Conservation (phyloP, 2,329 filamentous ascomycete genomes). For the Clonostachys rosea region DNA sequence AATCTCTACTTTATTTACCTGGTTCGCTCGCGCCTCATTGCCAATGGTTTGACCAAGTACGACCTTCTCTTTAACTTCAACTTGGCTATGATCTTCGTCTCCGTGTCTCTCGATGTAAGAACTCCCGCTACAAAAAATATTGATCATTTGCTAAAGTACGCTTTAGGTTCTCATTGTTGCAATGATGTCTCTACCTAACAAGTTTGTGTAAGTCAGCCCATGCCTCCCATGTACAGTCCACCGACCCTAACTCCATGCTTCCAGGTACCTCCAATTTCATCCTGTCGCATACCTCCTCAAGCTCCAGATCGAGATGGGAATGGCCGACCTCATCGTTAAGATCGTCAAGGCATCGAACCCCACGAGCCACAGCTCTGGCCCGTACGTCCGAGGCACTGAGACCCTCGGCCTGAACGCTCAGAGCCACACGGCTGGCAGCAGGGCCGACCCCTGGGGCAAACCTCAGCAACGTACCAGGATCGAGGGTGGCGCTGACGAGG, state of each 20-base stretch:
- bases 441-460: not conserved
- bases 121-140: slow-evolving; percentile 1
- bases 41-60: slow-evolving; percentile 43
- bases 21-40: slow-evolving; percentile 38
- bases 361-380: not conserved
- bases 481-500: slow-evolving; percentile 16
- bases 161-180: slow-evolving; percentile 1
- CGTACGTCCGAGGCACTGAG: not conserved
- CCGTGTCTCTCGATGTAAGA: slow-evolving; percentile 16
- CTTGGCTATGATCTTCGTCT: slow-evolving; percentile 18
- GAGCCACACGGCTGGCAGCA: not conserved
- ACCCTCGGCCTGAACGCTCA: not conserved
- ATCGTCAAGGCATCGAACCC: not conserved
- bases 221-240: not conserved
- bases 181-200: slow-evolving; percentile 4
- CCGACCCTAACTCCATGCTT: not conserved
- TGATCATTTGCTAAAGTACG: not conserved
- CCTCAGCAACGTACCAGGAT: not conserved
- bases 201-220: slow-evolving; percentile 1
- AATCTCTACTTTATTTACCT: slow-evolving; percentile 40
- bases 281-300: slow-evolving; percentile 5
- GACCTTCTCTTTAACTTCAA: slow-evolving; percentile 33
- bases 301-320: slow-evolving; percentile 4
- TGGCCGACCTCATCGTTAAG: slow-evolving; percentile 6
- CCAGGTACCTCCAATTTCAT: slow-evolving; percentile 6